Percentiles rank a stretch among this genome's conserved stretches.
These are phyloP conservation scores for Infundibulicybe gibba DNA, from an alignment of 768 basidiomycete genomes.

Conservation along the genomic window DNA sequence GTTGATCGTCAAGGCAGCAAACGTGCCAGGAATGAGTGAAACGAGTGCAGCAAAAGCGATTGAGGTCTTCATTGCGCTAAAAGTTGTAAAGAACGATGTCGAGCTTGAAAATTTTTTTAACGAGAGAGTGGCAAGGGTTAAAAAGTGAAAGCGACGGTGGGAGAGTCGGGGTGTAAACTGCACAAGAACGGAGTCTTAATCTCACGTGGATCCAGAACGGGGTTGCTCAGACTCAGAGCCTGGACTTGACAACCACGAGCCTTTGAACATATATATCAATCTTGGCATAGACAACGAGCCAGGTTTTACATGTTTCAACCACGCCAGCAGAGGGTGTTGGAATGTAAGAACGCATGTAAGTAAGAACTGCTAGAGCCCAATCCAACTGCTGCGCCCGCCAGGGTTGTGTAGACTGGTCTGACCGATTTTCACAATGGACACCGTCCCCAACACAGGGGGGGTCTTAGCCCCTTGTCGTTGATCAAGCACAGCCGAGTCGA, in stretches of 20 bases:
- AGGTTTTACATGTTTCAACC: too few relatives aligned
- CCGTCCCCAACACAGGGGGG: conserved; percentile 7
- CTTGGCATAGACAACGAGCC: too few relatives aligned
- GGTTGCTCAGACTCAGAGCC: too few relatives aligned
- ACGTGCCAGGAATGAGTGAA: conserved; percentile 29
- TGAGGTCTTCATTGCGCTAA: conserved; percentile 33
- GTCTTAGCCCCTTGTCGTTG: conserved; percentile 8
- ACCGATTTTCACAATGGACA: conserved; percentile 78
- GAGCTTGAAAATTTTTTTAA: conserved; percentile 6
- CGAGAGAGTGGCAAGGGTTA: conserved; percentile 5
- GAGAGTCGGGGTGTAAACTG: too few relatives aligned
- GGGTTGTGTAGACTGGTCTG: conserved; percentile 94
- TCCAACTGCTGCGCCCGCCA: conserved; percentile 88
- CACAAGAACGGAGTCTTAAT: too few relatives aligned
- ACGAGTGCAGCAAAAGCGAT: conserved; percentile 27
- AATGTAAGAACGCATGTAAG: too few relatives aligned
- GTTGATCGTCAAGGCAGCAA: conserved; percentile 52
- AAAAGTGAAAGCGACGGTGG: background rate
- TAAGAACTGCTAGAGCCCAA: conserved; percentile 59
- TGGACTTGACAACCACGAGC: too few relatives aligned
- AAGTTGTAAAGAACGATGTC: conserved; percentile 6
- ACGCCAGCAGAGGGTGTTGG: too few relatives aligned
- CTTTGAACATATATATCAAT: too few relatives aligned
- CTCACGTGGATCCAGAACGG: too few relatives aligned
- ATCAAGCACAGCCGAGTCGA: conserved; percentile 31